Evolutionary conservation across 2,329 filamentous ascomycete species (phyloP), one percentile per base, ranked within the genome.

Genomic region (Basipetospora chlamydospora): DNA sequence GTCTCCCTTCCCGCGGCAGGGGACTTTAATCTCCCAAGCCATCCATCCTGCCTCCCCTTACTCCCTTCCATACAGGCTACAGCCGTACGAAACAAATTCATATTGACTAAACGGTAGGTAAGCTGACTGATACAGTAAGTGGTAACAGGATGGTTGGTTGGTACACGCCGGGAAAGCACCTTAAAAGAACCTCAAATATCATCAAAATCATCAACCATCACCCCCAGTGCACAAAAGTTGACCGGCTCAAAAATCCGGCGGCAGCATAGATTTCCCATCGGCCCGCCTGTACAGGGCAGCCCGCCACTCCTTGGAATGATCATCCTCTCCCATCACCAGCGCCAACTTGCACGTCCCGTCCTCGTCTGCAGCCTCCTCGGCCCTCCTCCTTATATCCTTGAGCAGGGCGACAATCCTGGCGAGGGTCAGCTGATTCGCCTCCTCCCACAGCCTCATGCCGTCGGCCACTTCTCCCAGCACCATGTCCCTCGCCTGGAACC

Each of bases 261-360:
- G 30, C 30, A 33, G 30, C 30, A 33, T 33, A 10, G 30, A 33
- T 7, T 33, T 21, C 3, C 16, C 3, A 6, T 21, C 18, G 8
- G 16, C 28, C 28, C 28, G 16, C 28, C 12, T 11, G 20, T 16
- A 31, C 28, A 31, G 18, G 11, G 30, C 23, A n/a, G n/a, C n/a
- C n/a, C n/a, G n/a, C n/a, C n/a, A n/a, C n/a, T n/a, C n/a, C n/a
- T n/a, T n/a, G n/a, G n/a, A n/a, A n/a, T n/a, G n/a, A n/a, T n/a
- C n/a, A n/a, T 8, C 26, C n/a, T 18, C n/a, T 18, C 33, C 22
- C 33, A 37, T 6, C 18, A 37, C 34, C 1, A 37, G n/a, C 18
- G 26, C 26, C 34, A 37, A 30, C 34, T 29, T 37, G 25, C 34
- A 37, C 26, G 13, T 26, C n/a, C 34, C 34, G 6, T 20, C 26